A percentile compares a stretch with the other conserved stretches of the same genome.
phyloP scores from a whole-genome alignment of 2,329 filamentous ascomycete genomes.

The Rhinocladiella similis region DNA sequence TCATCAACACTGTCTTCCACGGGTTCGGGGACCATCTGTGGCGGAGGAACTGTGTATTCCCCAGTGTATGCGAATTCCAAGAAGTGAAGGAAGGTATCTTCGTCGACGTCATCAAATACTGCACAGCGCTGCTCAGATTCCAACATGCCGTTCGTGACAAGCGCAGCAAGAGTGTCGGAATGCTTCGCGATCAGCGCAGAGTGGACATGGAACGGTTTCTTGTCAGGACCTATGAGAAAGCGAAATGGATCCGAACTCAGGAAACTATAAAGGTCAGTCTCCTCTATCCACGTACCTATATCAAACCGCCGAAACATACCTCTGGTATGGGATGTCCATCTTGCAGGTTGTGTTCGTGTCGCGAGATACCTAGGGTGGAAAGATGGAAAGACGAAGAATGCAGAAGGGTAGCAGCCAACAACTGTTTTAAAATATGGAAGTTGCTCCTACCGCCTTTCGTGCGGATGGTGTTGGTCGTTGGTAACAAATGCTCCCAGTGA shows the following conservation, averaged over 20 bases:
- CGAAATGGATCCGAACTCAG: slow-evolving; percentile 24
- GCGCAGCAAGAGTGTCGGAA: slow-evolving; percentile 19
- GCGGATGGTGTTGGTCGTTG: background rate
- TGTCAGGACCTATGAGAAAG: slow-evolving; percentile 20
- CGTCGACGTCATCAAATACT: slow-evolving; percentile 24
- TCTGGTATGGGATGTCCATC: slow-evolving; percentile 12
- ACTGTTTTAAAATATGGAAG: too few relatives aligned
- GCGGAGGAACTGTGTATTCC: slow-evolving; percentile 21
- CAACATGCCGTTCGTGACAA: slow-evolving; percentile 22
- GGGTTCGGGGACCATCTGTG: background rate
- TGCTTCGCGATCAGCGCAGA: slow-evolving; percentile 21
- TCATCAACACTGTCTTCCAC: background rate
- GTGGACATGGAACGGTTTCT: slow-evolving; percentile 25
- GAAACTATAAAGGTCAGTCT: slow-evolving; percentile 12
- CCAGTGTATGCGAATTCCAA: slow-evolving; percentile 27
- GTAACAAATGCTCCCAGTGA: background rate
- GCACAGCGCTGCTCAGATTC: slow-evolving; percentile 18
- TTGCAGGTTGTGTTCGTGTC: background rate
- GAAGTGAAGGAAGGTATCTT: slow-evolving; percentile 25
- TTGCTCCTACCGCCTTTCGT: too few relatives aligned
- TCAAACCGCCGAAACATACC: background rate
- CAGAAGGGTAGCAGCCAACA: too few relatives aligned
- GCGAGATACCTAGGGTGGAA: too few relatives aligned
- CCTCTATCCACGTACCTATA: background rate
- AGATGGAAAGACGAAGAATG: too few relatives aligned